phyloP scores from a whole-genome alignment of 352 stramenopile genomes.

The Globisporangium polare region DNA sequence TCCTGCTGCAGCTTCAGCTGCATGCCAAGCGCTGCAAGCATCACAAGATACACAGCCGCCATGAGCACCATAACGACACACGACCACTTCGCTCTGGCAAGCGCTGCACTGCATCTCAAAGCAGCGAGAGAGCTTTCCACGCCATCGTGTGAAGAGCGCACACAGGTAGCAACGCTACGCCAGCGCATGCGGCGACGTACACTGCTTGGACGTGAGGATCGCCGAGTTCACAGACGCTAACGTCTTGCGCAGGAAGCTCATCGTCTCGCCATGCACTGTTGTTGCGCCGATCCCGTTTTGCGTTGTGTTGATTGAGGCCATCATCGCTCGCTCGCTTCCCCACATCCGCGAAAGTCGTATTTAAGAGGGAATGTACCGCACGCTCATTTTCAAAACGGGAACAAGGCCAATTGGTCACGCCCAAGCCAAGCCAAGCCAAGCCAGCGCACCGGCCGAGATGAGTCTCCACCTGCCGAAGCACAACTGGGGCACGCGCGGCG shows the following conservation, averaged over 20 bases:
- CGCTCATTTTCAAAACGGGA: not conserved
- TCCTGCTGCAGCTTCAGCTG: constrained; percentile 71
- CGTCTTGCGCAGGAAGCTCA: constrained; percentile 72
- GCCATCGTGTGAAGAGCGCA: not conserved
- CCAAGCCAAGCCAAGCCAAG: not conserved
- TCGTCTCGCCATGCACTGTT: constrained; percentile 17
- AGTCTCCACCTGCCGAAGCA: constrained; percentile 85
- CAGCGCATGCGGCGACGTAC: constrained; percentile 27
- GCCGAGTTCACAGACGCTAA: constrained; percentile 72
- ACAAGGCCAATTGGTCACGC: not conserved
- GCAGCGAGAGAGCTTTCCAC: not conserved
- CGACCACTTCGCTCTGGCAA: not conserved
- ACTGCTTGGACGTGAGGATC: constrained; percentile 80
- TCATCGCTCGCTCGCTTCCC: not conserved
- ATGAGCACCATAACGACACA: constrained; percentile 4
- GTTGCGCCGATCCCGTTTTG: not conserved
- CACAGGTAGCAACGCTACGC: not conserved
- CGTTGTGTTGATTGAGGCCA: not conserved
- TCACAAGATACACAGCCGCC: not conserved
- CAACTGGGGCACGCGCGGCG: constrained; percentile 76
- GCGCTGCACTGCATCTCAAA: not conserved
- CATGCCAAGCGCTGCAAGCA: constrained; percentile 53
- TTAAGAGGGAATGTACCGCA: not conserved
- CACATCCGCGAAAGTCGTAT: not conserved
- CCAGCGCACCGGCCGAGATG: constrained; percentile 40